Percentiles rank a stretch among this genome's conserved stretches.
Evolutionary conservation across 169 alveolate genomes (phyloP).

Genomic region (Babesia bovis): DNA sequence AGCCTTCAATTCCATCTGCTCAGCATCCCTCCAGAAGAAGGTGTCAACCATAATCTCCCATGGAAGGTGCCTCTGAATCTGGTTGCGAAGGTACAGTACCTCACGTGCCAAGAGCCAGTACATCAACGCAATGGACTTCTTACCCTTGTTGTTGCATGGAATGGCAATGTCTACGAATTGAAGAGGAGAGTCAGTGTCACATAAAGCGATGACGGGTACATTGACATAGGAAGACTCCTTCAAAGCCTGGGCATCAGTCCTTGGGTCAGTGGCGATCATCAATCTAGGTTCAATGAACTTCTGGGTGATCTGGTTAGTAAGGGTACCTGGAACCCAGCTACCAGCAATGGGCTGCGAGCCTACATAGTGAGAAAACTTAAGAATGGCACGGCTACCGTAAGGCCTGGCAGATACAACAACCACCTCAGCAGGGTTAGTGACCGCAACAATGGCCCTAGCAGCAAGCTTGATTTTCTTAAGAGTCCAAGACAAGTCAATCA

Average conservation of each 20-base stretch:
- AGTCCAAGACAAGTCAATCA: constrained; percentile 95
- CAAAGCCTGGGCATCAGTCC: constrained; percentile 96
- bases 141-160: constrained; percentile 98
- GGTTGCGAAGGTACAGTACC: constrained; percentile 94
- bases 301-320: constrained; percentile 97
- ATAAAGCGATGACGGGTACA: constrained; percentile 97
- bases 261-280: constrained; percentile 98
- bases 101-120: constrained; percentile 98
- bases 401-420: constrained; percentile 96
- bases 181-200: constrained; percentile 97
- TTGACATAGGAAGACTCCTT: constrained; percentile 96
- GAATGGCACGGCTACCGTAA: constrained; percentile 97
- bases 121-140: constrained; percentile 95
- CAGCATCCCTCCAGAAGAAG: constrained; percentile 92
- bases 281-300: constrained; percentile 97
- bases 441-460: constrained; percentile 98
- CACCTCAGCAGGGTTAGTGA: constrained; percentile 96
- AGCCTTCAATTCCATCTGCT: constrained; percentile 82
- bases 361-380: constrained; percentile 95
- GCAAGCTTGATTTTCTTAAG: constrained; percentile 98
- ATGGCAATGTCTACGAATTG: constrained; percentile 97
- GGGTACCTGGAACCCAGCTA: constrained; percentile 99
- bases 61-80: constrained; percentile 78
- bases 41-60: constrained; percentile 94
- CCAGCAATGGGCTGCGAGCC: constrained; percentile 96